A percentile compares a stretch with the other conserved stretches of the same genome.
phyloP scores from a whole-genome alignment of 352 stramenopile genomes.

The Phytophthora megakarya region DNA sequence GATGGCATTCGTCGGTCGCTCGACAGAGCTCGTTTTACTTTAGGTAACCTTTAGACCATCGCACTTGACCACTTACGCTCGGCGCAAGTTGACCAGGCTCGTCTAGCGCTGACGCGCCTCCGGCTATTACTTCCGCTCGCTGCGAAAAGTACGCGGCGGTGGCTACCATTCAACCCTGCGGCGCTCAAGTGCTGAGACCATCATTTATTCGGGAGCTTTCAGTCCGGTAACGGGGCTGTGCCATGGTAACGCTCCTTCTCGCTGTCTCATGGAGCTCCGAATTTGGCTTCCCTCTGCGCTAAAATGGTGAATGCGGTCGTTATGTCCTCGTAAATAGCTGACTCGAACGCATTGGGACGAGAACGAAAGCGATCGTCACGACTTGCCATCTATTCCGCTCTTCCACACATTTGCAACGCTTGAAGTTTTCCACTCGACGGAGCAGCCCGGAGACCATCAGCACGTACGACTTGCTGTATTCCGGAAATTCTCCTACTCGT shows the following conservation, averaged over 20 bases:
- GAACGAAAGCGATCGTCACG: conserved; percentile 11
- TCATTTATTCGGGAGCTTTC: neutral
- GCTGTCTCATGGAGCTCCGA: conserved; percentile 31
- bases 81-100: conserved; percentile 15
- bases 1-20: conserved; percentile 18
- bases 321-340: neutral
- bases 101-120: conserved; percentile 21
- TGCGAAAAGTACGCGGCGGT: conserved; percentile 6
- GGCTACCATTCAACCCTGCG: neutral
- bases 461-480: conserved; percentile 26
- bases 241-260: conserved; percentile 14
- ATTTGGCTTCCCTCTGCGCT: conserved; percentile 9
- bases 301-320: neutral
- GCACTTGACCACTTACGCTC: conserved; percentile 5
- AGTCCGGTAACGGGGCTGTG: conserved; percentile 28
- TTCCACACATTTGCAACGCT: conserved; percentile 32
- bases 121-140: conserved; percentile 17
- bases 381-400: conserved; percentile 16
- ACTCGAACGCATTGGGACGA: too few relatives aligned
- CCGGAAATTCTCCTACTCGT: conserved; percentile 31
- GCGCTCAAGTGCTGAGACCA: conserved; percentile 14
- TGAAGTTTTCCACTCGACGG: conserved; percentile 16
- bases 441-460: conserved; percentile 9
- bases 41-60: neutral
- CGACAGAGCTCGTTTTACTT: conserved; percentile 3